A percentile compares a stretch with the other conserved stretches of the same genome.
These are phyloP conservation scores for Lactarius sp. DNA, from an alignment of 768 basidiomycete genomes.

Conservation along the genomic window DNA sequence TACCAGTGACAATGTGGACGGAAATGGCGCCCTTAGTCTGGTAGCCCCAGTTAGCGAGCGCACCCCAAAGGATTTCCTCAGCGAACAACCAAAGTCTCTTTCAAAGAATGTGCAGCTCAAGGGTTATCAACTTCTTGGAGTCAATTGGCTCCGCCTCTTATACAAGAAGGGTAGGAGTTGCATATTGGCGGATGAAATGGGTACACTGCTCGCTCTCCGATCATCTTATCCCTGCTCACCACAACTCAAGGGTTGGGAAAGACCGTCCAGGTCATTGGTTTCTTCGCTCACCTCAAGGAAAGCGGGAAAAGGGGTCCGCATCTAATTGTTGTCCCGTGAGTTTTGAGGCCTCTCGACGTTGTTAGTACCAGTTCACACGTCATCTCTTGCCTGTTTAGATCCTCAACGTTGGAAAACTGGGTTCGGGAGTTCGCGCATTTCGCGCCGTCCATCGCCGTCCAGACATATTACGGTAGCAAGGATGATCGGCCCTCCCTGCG, in stretches of 20 bases:
- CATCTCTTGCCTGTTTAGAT: conserved; percentile 40
- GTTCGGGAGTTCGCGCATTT: conserved; percentile 93
- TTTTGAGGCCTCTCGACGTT: conserved; percentile 23
- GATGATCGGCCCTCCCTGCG: conserved; percentile 74
- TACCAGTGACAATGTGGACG: conserved; percentile 35
- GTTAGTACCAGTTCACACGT: not conserved
- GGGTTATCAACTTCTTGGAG: conserved; percentile 95
- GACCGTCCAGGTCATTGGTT: conserved; percentile 97
- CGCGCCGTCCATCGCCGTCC: conserved; percentile 76
- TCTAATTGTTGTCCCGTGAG: conserved; percentile 92
- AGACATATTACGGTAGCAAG: conserved; percentile 93
- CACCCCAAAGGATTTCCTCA: conserved; percentile 60
- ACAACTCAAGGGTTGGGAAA: conserved; percentile 79
- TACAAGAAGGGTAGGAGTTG: conserved; percentile 80
- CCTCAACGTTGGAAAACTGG: conserved; percentile 98
- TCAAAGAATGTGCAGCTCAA: conserved; percentile 72
- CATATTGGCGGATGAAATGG: conserved; percentile 99
- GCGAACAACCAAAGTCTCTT: conserved; percentile 66
- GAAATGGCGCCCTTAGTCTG: conserved; percentile 62
- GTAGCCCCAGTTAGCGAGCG: conserved; percentile 40
- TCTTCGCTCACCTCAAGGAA: conserved; percentile 86
- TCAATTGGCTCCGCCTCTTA: conserved; percentile 93
- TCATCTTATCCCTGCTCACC: conserved; percentile 16
- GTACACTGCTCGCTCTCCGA: conserved; percentile 41
- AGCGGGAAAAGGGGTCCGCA: conserved; percentile 77